These are phyloP conservation scores for Pyrenophora seminiperda DNA, from an alignment of 2,329 filamentous ascomycete species.

Conservation along the genomic window DNA sequence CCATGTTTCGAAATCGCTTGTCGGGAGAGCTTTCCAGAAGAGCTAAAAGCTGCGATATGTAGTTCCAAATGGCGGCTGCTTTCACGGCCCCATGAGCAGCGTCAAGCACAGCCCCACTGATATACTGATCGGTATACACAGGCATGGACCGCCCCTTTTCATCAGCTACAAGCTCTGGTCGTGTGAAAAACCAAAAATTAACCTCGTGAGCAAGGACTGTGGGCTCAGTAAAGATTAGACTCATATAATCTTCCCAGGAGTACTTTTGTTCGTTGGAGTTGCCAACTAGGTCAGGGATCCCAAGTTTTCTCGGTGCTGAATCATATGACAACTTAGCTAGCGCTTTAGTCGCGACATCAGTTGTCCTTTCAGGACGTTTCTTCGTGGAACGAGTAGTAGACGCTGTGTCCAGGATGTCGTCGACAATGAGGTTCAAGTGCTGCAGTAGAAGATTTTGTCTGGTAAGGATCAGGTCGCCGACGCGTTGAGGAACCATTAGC, in stretches of 20 bases:
- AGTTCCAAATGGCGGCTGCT: conserved; percentile 50
- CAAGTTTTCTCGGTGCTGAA: conserved; percentile 7
- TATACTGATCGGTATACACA: conserved; percentile 50
- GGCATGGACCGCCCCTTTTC: conserved; percentile 52
- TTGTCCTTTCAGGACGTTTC: conserved; percentile 35
- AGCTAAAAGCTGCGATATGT: conserved; percentile 47
- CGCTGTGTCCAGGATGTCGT: conserved; percentile 51
- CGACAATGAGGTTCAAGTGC: conserved; percentile 51
- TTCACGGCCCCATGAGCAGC: conserved; percentile 47
- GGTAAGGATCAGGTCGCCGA: conserved; percentile 45
- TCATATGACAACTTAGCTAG: conserved; percentile 44
- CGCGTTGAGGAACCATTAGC: conserved; percentile 27
- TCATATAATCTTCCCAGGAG: conserved; percentile 44
- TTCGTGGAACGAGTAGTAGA: conserved; percentile 38
- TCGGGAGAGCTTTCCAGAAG: conserved; percentile 33
- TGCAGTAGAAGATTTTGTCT: conserved; percentile 50
- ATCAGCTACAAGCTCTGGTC: conserved; percentile 53
- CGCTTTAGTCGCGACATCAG: conserved; percentile 35
- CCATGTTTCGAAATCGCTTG: conserved; percentile 41
- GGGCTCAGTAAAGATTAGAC: conserved; percentile 31
- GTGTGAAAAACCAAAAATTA: conserved; percentile 49
- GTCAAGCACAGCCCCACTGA: conserved; percentile 53
- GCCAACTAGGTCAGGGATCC: conserved; percentile 30
- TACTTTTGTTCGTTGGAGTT: neutral
- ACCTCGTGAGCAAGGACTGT: conserved; percentile 29